Percentiles rank a stretch among this genome's conserved stretches.
phyloP scores from a whole-genome alignment of 176 grass and related monocot genomes.

The Carex scoparia region DNA sequence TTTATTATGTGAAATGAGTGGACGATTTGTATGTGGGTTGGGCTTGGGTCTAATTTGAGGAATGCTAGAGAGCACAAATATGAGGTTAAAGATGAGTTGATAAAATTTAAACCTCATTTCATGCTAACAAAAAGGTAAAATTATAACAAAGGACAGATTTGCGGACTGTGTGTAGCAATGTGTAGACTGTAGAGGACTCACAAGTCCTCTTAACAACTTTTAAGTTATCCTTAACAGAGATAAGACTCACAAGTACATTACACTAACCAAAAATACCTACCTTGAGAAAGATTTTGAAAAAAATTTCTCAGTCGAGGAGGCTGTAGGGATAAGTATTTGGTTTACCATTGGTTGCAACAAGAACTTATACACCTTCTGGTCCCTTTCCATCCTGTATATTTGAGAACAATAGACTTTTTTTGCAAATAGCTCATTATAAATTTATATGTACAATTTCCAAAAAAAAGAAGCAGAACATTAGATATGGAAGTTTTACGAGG shows the following conservation, averaged over 20 bases:
- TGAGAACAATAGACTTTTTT: not conserved
- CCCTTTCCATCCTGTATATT: conserved; percentile 54
- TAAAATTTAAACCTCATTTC: no score
- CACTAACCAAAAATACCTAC: conserved; percentile 21
- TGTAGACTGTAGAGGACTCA: no score
- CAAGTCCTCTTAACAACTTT: no score
- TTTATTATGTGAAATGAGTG: not conserved
- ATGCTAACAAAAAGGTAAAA: no score
- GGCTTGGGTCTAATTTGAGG: not conserved
- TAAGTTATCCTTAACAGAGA: no score
- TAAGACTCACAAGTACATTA: no score
- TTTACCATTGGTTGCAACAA: conserved; percentile 55
- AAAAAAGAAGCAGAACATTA: not conserved
- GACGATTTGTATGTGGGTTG: not conserved
- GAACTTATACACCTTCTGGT: conserved; percentile 37
- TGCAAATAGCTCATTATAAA: not conserved
- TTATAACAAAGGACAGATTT: no score
- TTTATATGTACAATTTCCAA: not conserved
- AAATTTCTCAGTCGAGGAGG: conserved; percentile 50
- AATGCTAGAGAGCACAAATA: no score
- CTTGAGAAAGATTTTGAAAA: conserved; percentile 55
- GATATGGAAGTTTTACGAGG: not conserved
- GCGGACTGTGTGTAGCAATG: no score
- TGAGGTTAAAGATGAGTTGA: no score
- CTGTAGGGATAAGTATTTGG: conserved; percentile 46